phyloP scores from a whole-genome alignment of 192 early-diverging fungal genomes.

The Gaertneriomyces semiglobifer region DNA sequence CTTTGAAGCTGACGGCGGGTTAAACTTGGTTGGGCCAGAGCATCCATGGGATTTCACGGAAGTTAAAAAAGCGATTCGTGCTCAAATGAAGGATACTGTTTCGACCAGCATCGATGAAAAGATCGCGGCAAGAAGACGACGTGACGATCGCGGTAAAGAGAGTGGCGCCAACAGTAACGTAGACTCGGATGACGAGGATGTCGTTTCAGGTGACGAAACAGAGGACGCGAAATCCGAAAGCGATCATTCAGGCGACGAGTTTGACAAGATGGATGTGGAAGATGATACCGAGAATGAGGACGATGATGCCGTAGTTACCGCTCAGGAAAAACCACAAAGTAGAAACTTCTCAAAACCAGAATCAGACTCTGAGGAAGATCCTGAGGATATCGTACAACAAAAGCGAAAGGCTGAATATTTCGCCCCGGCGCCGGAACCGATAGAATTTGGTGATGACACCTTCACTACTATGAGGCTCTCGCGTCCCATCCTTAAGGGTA shows the following conservation, averaged over 20 bases:
- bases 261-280: slow-evolving; percentile 11
- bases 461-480: slow-evolving; percentile 92
- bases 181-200: slow-evolving; percentile 12
- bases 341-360: not conserved
- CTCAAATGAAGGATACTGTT: slow-evolving; percentile 30
- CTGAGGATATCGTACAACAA: slow-evolving; percentile 32
- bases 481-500: slow-evolving; percentile 89
- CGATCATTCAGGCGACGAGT: slow-evolving; percentile 18
- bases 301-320: slow-evolving; percentile 25
- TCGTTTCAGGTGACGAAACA: slow-evolving; percentile 1
- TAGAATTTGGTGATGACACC: slow-evolving; percentile 48
- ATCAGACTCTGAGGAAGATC: slow-evolving; percentile 11
- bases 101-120: slow-evolving; percentile 31
- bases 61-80: slow-evolving; percentile 70
- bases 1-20: slow-evolving; percentile 72
- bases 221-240: slow-evolving; percentile 8
- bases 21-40: slow-evolving; percentile 48
- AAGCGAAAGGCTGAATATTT: slow-evolving; percentile 51
- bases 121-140: slow-evolving; percentile 20
- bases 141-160: slow-evolving; percentile 13
- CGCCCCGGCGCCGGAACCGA: slow-evolving; percentile 31
- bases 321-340: not conserved
- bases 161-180: slow-evolving; percentile 4
- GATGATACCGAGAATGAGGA: slow-evolving; percentile 23
- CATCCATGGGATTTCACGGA: slow-evolving; percentile 79